phyloP scores from a whole-genome alignment of 495 filamentous ascomycete species.

The Penicillium antarcticum region DNA sequence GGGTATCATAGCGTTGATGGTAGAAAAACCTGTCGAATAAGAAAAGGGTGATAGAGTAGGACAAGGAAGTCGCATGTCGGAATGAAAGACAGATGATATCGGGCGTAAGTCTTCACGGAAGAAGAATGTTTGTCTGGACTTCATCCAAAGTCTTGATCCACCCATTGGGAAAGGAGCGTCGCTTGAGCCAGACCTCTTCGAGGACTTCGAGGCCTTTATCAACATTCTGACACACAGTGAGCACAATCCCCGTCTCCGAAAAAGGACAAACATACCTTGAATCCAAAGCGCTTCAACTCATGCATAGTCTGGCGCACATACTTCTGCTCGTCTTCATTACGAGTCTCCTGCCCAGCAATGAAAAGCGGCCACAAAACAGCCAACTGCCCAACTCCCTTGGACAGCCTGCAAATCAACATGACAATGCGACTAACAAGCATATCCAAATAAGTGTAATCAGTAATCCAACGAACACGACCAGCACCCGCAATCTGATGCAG shows the following conservation, averaged over 20 bases:
- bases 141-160: constrained; percentile 41
- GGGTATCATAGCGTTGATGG: not conserved
- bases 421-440: constrained; percentile 35
- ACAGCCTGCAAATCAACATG: constrained; percentile 29
- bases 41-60: too few relatives aligned
- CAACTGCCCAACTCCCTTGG: constrained; percentile 36
- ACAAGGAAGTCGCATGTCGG: not conserved
- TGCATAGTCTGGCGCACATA: constrained; percentile 37
- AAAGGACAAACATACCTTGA: constrained; percentile 21
- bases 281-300: constrained; percentile 34
- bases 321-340: constrained; percentile 31
- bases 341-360: constrained; percentile 36
- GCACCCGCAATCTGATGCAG: constrained; percentile 36
- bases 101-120: constrained; percentile 10
- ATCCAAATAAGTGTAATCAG: constrained; percentile 25
- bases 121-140: constrained; percentile 34
- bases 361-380: constrained; percentile 39
- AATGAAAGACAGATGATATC: not conserved
- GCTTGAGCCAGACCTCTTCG: constrained; percentile 37
- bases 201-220: constrained; percentile 35
- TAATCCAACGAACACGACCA: constrained; percentile 27
- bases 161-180: constrained; percentile 34
- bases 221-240: constrained; percentile 26
- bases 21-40: not conserved
- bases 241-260: not conserved